Conservation (phyloP, 306 rosid species). For the Nissolia schottii region DNA sequence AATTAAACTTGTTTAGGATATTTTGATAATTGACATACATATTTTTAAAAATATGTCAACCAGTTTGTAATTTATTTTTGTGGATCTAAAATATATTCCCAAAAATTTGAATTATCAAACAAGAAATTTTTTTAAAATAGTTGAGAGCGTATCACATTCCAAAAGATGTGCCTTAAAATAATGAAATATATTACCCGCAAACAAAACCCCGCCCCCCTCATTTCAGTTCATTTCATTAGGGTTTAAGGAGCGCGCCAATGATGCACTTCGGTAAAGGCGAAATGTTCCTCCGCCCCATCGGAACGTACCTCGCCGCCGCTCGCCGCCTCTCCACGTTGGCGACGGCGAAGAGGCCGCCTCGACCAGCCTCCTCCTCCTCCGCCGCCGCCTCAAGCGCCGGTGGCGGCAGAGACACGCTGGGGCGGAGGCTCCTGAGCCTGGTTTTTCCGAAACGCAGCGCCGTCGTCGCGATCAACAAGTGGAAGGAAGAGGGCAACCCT, state of each 20-base stretch:
- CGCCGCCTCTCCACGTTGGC: slow-evolving; percentile 51
- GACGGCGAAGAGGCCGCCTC: slow-evolving; percentile 1
- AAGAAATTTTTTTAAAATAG: too few relatives aligned
- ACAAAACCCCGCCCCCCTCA: too few relatives aligned
- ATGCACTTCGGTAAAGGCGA: background rate
- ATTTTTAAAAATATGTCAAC: too few relatives aligned
- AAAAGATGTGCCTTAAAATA: too few relatives aligned
- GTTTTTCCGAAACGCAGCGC: slow-evolving; percentile 79
- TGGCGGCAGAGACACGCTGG: slow-evolving; percentile 59
- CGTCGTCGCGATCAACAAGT: slow-evolving; percentile 60
- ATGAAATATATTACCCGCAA: too few relatives aligned
- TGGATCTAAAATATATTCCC: too few relatives aligned
- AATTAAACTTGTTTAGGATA: too few relatives aligned
- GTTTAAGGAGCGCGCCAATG: background rate
- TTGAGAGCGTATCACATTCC: too few relatives aligned
- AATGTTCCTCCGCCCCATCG: slow-evolving; percentile 47
- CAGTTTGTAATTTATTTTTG: too few relatives aligned
- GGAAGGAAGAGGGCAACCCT: slow-evolving; percentile 79
- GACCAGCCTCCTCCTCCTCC: background rate
- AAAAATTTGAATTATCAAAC: too few relatives aligned
- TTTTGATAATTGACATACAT: too few relatives aligned
- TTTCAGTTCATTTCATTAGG: background rate
- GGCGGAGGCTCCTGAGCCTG: slow-evolving; percentile 72
- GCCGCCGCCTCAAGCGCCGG: slow-evolving; percentile 1
- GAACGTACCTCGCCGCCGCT: slow-evolving; percentile 34